Percentiles rank a stretch among this genome's conserved stretches.
Evolutionary conservation across 495 filamentous ascomycete species (phyloP).

Genomic region (Neurospora sp.): DNA sequence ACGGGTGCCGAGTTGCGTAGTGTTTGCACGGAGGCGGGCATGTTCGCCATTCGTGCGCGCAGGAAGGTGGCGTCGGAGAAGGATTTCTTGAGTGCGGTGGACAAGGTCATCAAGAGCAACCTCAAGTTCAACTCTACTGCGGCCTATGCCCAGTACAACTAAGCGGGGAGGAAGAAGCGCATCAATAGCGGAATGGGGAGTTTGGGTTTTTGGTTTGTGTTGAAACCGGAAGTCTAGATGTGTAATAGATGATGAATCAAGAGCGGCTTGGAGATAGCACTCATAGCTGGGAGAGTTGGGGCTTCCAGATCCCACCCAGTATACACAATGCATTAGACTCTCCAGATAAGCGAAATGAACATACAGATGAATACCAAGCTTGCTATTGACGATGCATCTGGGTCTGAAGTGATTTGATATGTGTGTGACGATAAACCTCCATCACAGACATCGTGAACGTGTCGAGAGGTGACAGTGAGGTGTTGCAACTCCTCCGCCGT

Average conservation of each 20-base stretch:
- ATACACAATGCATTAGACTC: background rate
- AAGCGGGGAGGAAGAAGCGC: slow-evolving; percentile 16
- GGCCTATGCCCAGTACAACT: slow-evolving; percentile 99
- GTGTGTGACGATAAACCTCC: background rate
- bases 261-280: background rate
- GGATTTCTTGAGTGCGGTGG: slow-evolving; percentile 94
- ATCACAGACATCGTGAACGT: background rate
- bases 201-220: background rate
- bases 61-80: slow-evolving; percentile 99
- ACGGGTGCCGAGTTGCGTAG: slow-evolving; percentile 90
- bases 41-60: slow-evolving; percentile 95
- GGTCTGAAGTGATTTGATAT: background rate
- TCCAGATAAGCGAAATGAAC: background rate
- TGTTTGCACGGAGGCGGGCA: slow-evolving; percentile 98
- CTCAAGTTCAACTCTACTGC: slow-evolving; percentile 99
- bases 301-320: background rate
- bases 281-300: background rate
- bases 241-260: slow-evolving; percentile 5
- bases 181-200: background rate
- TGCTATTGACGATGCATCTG: background rate
- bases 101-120: slow-evolving; percentile 99
- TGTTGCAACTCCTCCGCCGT: background rate
- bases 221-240: slow-evolving; percentile 12
- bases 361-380: background rate
- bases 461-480: background rate